Evolutionary conservation across 2,329 filamentous ascomycete species (phyloP).

Genomic region (Neopestalotiopsis sp.): DNA sequence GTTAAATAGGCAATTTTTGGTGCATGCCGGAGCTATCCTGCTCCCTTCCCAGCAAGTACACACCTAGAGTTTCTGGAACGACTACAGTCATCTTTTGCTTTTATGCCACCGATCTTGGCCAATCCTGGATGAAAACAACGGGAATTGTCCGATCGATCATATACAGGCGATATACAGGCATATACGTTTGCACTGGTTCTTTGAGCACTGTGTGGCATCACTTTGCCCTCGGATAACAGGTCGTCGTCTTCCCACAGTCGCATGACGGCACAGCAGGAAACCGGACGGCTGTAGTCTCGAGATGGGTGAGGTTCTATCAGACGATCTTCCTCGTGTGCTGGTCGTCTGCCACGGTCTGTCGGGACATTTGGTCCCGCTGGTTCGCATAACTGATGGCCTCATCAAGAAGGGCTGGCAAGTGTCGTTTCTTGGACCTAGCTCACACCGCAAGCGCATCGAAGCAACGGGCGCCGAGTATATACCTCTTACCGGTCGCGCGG

Average conservation of each 20-base stretch:
- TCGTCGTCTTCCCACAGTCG: background rate
- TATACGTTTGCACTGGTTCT: too few species aligned
- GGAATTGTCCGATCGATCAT: too few species aligned
- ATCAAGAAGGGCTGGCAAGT: conserved; percentile 35
- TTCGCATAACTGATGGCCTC: conserved; percentile 40
- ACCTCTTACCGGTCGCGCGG: conserved; percentile 35
- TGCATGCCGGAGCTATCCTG: too few species aligned
- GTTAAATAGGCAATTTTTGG: too few species aligned
- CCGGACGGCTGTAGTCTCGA: background rate
- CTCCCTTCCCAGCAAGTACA: too few species aligned
- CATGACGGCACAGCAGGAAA: background rate
- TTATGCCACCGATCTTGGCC: too few species aligned
- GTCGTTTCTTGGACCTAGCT: conserved; percentile 41
- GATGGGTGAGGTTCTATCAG: background rate
- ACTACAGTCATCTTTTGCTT: too few species aligned
- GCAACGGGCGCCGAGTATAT: conserved; percentile 38
- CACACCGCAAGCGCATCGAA: conserved; percentile 40
- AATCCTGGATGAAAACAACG: too few species aligned
- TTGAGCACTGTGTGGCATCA: background rate
- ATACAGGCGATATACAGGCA: too few species aligned
- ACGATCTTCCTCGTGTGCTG: conserved; percentile 20
- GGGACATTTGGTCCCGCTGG: conserved; percentile 41
- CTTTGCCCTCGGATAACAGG: background rate
- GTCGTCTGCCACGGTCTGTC: conserved; percentile 41
- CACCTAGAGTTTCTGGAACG: too few species aligned